phyloP scores from a whole-genome alignment of 306 rosid species.

The Quercus berberidifolia region DNA sequence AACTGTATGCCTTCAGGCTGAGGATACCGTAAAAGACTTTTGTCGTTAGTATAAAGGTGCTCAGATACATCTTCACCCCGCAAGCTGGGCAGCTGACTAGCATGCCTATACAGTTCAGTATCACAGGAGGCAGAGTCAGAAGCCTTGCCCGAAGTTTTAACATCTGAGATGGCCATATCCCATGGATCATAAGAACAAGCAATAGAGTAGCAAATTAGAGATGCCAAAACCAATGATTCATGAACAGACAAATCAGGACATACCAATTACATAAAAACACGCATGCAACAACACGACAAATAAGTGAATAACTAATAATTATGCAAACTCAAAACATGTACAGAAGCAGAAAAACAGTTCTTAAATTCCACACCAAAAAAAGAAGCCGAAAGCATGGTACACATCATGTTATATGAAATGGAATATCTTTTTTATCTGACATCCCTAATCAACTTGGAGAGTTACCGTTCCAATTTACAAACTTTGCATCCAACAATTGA shows the following conservation, averaged over 20 bases:
- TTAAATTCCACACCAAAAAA: no score
- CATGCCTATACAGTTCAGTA: conserved; percentile 39
- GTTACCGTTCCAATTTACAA: neutral
- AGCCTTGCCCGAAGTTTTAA: conserved; percentile 34
- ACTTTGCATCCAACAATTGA: neutral
- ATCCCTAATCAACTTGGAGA: neutral
- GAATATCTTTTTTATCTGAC: neutral
- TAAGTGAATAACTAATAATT: neutral
- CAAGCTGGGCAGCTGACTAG: conserved; percentile 32
- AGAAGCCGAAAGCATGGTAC: no score
- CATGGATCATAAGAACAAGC: conserved; percentile 17
- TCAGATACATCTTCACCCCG: conserved; percentile 39
- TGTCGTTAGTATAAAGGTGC: conserved; percentile 28
- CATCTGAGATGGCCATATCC: conserved; percentile 43
- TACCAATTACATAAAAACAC: neutral
- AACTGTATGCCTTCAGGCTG: conserved; percentile 36
- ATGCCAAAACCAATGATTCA: neutral
- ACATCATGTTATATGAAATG: neutral
- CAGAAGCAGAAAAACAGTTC: no score
- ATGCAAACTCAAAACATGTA: no score
- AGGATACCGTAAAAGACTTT: conserved; percentile 40
- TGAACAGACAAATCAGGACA: conserved; percentile 1
- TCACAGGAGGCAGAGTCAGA: conserved; percentile 38
- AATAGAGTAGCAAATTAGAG: neutral
- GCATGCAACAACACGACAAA: neutral